These are phyloP conservation scores for Agroathelia rolfsii DNA, from an alignment of 1,284 basidiomycete genomes.

Conservation along the genomic window DNA sequence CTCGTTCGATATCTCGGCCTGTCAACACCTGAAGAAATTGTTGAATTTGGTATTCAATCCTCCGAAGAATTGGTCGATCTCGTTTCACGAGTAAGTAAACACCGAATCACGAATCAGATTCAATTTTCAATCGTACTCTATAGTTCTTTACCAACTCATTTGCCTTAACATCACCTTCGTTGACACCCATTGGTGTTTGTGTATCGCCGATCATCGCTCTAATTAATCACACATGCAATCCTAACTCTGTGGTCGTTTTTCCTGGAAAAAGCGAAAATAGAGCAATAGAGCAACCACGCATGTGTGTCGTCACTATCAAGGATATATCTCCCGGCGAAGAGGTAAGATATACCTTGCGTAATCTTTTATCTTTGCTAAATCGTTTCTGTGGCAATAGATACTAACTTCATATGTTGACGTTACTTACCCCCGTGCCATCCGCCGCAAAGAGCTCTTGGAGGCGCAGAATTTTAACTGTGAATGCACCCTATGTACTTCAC, in stretches of 20 bases:
- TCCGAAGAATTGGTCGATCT: conserved; percentile 57
- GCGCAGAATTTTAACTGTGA: conserved; percentile 77
- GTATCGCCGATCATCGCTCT: conserved; percentile 74
- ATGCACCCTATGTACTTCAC: conserved; percentile 49
- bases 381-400: conserved; percentile 35
- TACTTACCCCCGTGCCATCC: conserved; percentile 48
- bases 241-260: conserved; percentile 87
- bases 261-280: conserved; percentile 38
- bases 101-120: too few relatives aligned
- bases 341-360: conserved; percentile 29
- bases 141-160: conserved; percentile 88
- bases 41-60: conserved; percentile 43
- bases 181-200: conserved; percentile 73
- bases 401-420: conserved; percentile 82
- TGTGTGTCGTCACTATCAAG: conserved; percentile 66
- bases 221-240: conserved; percentile 86
- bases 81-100: conserved; percentile 50
- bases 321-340: conserved; percentile 60
- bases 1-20: conserved; percentile 58
- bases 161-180: conserved; percentile 65
- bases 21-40: conserved; percentile 46
- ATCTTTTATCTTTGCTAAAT: conserved; percentile 7
- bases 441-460: conserved; percentile 52
- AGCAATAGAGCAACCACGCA: conserved; percentile 40
- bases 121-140: too few relatives aligned